Percentiles rank a stretch among this genome's conserved stretches.
phyloP scores from a whole-genome alignment of 2,329 filamentous ascomycete genomes.

The Drechslerella coelobrocha region DNA sequence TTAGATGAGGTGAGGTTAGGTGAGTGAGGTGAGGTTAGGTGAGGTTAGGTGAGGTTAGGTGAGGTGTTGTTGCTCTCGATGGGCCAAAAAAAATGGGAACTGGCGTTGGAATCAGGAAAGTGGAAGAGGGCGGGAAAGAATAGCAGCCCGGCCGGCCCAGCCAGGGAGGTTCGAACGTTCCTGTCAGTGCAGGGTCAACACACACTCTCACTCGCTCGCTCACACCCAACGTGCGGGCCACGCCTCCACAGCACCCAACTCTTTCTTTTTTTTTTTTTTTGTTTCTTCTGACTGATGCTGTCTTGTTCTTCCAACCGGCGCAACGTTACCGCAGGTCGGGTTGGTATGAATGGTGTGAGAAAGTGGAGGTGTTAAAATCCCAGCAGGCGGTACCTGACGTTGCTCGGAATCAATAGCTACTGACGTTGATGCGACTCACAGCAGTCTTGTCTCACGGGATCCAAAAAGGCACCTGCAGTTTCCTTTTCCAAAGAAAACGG shows the following conservation, averaged over 20 bases:
- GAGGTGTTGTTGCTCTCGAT: conserved; percentile 32
- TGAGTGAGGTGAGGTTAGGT: background rate
- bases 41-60: background rate
- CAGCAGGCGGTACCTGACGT: too few species aligned
- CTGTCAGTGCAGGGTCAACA: conserved; percentile 47
- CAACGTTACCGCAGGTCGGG: conserved; percentile 15
- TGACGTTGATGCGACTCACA: conserved; percentile 39
- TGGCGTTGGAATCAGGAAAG: conserved; percentile 38
- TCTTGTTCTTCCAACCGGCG: conserved; percentile 14
- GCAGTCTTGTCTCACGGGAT: conserved; percentile 39
- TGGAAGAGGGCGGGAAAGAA: conserved; percentile 49
- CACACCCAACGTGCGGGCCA: conserved; percentile 18
- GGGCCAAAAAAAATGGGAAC: conserved; percentile 1
- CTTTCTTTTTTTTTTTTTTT: background rate
- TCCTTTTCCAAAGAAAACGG: too few species aligned
- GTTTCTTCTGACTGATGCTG: background rate
- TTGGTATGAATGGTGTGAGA: background rate
- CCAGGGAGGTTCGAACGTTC: conserved; percentile 4
- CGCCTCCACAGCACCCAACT: conserved; percentile 17
- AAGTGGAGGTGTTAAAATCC: too few species aligned
- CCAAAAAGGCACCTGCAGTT: conserved; percentile 51
- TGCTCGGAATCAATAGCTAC: conserved; percentile 24
- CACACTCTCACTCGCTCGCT: too few species aligned
- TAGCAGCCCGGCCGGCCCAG: conserved; percentile 22
- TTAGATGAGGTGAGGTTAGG: conserved; percentile 20